Evolutionary conservation across 2,329 filamentous ascomycete genomes (phyloP).

Genomic region (Penicillium psychrosexuale): DNA sequence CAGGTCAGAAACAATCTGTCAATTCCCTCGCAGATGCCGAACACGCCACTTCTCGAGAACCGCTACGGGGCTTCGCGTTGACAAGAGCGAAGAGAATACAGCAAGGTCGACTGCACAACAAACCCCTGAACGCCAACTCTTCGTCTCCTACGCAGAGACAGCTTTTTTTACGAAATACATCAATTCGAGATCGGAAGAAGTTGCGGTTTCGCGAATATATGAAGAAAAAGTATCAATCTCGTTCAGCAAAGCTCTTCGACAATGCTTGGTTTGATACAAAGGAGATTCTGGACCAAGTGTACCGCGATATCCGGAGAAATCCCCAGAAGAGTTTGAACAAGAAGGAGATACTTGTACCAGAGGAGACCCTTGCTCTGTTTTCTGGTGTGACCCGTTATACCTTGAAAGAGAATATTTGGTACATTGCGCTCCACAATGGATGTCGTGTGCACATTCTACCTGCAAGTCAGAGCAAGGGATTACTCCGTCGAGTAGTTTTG

Average conservation of each 20-base stretch:
- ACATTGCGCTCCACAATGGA: conserved; percentile 34
- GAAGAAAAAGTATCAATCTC: conserved; percentile 2
- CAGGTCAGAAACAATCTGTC: neutral
- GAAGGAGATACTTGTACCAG: conserved; percentile 34
- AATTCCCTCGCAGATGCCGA: neutral
- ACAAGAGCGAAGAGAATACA: conserved; percentile 3
- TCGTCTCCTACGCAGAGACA: neutral
- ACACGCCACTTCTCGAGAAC: neutral
- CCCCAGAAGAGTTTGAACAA: conserved; percentile 15
- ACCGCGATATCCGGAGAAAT: conserved; percentile 15
- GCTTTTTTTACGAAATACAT: conserved; percentile 13
- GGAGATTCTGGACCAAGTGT: conserved; percentile 25
- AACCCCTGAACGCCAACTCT: neutral
- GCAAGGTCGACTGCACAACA: neutral
- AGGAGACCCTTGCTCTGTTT: conserved; percentile 36
- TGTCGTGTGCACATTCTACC: conserved; percentile 39
- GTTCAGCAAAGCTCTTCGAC: neutral
- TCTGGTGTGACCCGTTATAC: conserved; percentile 30
- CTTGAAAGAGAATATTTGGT: conserved; percentile 39
- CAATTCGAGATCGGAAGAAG: conserved; percentile 27
- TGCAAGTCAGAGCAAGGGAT: conserved; percentile 29
- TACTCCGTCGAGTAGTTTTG: conserved; percentile 35
- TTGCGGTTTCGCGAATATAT: conserved; percentile 24
- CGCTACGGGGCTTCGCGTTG: neutral
- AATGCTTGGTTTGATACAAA: conserved; percentile 28